phyloP scores from a whole-genome alignment of 2,329 filamentous ascomycete genomes.

The Ramularia endophylla region DNA sequence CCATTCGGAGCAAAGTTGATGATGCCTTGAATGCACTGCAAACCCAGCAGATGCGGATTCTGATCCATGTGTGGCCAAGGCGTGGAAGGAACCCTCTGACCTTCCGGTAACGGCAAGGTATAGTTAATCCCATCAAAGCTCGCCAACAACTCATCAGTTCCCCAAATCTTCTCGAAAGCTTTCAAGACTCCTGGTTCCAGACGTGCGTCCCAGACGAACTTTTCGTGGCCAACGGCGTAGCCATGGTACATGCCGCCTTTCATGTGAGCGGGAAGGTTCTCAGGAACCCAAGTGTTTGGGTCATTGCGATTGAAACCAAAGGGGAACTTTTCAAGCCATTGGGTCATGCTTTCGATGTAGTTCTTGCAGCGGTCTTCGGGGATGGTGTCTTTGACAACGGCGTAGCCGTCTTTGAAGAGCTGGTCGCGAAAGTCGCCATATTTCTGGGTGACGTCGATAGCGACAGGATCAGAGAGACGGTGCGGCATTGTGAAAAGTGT shows the following conservation, averaged over 20 bases:
- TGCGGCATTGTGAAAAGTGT: conserved; percentile 12
- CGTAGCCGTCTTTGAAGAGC: conserved; percentile 10
- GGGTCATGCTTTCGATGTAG: conserved; percentile 13
- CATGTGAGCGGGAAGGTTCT: conserved; percentile 13
- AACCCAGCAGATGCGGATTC: conserved; percentile 6
- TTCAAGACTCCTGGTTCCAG: background rate
- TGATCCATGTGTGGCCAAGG: no score
- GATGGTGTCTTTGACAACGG: conserved; percentile 11
- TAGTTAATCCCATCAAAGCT: conserved; percentile 19
- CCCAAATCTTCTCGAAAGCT: conserved; percentile 17
- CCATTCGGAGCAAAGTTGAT: conserved; percentile 17
- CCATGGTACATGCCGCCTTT: conserved; percentile 16
- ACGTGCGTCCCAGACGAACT: conserved; percentile 20
- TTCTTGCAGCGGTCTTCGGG: conserved; percentile 7
- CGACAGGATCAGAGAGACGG: conserved; percentile 6
- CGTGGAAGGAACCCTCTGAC: conserved; percentile 3
- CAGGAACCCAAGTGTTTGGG: conserved; percentile 8
- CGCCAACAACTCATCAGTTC: conserved; percentile 15
- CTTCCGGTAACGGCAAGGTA: conserved; percentile 11
- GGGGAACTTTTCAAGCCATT: conserved; percentile 13
- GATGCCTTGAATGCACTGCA: conserved; percentile 13
- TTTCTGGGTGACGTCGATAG: conserved; percentile 5
- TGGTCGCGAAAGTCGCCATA: conserved; percentile 14
- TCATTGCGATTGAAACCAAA: conserved; percentile 13
- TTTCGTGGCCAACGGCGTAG: conserved; percentile 17